Conservation (phyloP, 1,139 yeast species). For the Debaryomycetaceae sp. region DNA sequence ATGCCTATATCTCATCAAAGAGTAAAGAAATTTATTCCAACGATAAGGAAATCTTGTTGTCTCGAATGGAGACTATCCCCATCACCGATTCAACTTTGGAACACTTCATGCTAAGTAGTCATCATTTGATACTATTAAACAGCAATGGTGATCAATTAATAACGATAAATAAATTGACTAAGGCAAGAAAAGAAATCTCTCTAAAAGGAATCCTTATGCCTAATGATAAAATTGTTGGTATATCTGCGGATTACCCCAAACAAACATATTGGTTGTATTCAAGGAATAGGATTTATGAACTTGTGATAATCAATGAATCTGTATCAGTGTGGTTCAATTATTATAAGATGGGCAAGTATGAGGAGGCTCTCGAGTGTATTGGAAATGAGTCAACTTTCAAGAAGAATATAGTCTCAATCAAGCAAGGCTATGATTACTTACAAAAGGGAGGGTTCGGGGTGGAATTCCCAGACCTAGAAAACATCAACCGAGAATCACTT, state of each 20-base stretch:
- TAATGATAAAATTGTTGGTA: constrained; percentile 48
- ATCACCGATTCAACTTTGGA: constrained; percentile 4
- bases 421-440: constrained; percentile 60
- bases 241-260: constrained; percentile 53
- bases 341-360: constrained; percentile 58
- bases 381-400: constrained; percentile 29
- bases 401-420: constrained; percentile 53
- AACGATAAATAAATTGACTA: constrained; percentile 24
- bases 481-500: constrained; percentile 12
- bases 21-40: constrained; percentile 21
- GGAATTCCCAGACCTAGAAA: constrained; percentile 14
- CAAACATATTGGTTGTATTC: constrained; percentile 23
- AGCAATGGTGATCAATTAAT: constrained; percentile 12
- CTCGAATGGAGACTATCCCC: constrained; percentile 14
- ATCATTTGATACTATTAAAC: constrained; percentile 23
- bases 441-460: constrained; percentile 42
- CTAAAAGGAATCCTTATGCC: constrained; percentile 8
- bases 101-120: constrained; percentile 18
- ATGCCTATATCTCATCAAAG: constrained; percentile 13
- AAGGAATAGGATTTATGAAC: constrained; percentile 29
- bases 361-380: constrained; percentile 59
- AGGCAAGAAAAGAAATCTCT: constrained; percentile 8
- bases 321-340: constrained; percentile 75
- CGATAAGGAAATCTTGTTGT: constrained; percentile 24
- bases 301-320: constrained; percentile 67